Percentiles rank a stretch among this genome's conserved stretches.
Evolutionary conservation across 2,329 filamentous ascomycete species (phyloP).

Genomic region (Alternaria sp.): DNA sequence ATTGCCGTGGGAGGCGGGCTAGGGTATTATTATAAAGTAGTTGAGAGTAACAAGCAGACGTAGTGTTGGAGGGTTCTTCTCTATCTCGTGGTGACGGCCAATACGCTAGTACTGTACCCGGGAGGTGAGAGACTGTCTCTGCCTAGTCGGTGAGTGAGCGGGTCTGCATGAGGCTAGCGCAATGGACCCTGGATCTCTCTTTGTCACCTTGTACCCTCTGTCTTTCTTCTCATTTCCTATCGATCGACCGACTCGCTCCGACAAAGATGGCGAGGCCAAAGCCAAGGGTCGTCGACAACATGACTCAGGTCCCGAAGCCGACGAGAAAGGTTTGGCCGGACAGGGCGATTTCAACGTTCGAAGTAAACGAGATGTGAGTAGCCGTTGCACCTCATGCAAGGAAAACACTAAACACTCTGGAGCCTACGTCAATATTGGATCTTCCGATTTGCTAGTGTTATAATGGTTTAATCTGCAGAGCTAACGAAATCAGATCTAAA

Average conservation of each 20-base stretch:
- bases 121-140: not conserved
- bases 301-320: not conserved
- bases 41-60: not conserved
- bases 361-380: not conserved
- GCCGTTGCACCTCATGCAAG: not conserved
- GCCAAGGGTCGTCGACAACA: not conserved
- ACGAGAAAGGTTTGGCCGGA: not conserved
- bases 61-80: not conserved
- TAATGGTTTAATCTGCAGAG: not conserved
- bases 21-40: not conserved
- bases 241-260: not conserved
- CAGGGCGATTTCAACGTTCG: not conserved
- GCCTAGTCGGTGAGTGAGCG: not conserved
- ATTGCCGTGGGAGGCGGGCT: not conserved
- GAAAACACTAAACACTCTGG: not conserved
- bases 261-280: not conserved
- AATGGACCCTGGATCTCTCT: not conserved
- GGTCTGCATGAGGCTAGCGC: not conserved
- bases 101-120: not conserved
- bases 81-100: not conserved
- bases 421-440: not conserved
- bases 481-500: not conserved
- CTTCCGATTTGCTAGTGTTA: not conserved
- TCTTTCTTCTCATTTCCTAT: not conserved
- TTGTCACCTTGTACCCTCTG: not conserved